phyloP scores from a whole-genome alignment of 768 basidiomycete species.

The Lentinus brumalis region DNA sequence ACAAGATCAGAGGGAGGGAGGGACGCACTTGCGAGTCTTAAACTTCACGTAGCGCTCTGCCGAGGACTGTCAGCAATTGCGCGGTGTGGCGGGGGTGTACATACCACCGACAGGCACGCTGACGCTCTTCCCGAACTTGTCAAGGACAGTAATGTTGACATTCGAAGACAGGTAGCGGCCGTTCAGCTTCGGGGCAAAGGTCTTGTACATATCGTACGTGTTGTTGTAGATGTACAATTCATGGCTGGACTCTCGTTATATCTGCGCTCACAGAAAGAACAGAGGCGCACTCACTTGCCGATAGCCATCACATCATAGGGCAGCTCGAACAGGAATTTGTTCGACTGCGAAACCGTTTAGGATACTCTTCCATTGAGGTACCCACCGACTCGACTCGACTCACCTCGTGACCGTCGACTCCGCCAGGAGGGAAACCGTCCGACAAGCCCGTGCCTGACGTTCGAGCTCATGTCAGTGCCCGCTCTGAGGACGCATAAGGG shows the following conservation, averaged over 20 bases:
- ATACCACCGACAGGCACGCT: slow-evolving; percentile 49
- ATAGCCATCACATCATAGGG: slow-evolving; percentile 85
- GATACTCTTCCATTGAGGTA: background rate
- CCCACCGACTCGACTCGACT: slow-evolving; percentile 11
- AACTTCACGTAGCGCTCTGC: slow-evolving; percentile 69
- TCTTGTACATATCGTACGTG: slow-evolving; percentile 69
- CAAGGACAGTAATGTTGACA: slow-evolving; percentile 75
- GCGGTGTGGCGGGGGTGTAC: slow-evolving; percentile 12
- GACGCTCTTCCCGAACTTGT: slow-evolving; percentile 36
- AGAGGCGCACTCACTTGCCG: slow-evolving; percentile 62
- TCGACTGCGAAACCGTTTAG: slow-evolving; percentile 47
- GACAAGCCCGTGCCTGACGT: slow-evolving; percentile 70
- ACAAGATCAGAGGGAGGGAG: background rate
- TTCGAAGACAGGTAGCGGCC: slow-evolving; percentile 85
- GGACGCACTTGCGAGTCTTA: slow-evolving; percentile 64
- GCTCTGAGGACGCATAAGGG: background rate
- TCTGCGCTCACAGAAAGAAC: background rate
- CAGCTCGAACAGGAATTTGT: slow-evolving; percentile 69
- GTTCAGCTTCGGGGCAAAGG: slow-evolving; percentile 65
- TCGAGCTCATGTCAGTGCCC: background rate
- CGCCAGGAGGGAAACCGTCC: slow-evolving; percentile 72
- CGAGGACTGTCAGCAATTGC: background rate
- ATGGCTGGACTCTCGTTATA: slow-evolving; percentile 48
- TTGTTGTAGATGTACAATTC: slow-evolving; percentile 77
- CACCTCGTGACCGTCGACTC: slow-evolving; percentile 74